phyloP scores from a whole-genome alignment of 495 filamentous ascomycete species.

The Tetracladium setigerum region DNA sequence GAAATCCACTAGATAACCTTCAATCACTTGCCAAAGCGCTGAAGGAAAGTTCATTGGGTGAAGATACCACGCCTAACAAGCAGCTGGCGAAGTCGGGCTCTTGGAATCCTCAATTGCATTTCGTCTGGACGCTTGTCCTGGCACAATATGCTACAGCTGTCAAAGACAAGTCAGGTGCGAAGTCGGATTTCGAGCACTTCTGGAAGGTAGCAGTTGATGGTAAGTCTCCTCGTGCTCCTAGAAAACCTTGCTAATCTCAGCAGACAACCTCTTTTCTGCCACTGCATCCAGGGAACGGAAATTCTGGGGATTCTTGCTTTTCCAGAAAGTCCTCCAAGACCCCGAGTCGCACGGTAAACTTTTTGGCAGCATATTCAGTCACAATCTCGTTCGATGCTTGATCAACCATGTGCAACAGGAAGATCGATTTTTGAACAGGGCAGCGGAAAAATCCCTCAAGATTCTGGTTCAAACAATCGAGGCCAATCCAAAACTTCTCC shows the following conservation, averaged over 20 bases:
- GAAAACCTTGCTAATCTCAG: neutral
- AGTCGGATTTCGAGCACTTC: conserved; percentile 60
- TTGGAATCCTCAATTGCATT: conserved; percentile 76
- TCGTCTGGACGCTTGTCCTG: conserved; percentile 79
- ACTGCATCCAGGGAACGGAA: conserved; percentile 80
- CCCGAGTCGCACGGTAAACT: conserved; percentile 33
- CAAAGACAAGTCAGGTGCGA: conserved; percentile 22
- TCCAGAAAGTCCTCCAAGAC: conserved; percentile 59
- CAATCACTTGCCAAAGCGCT: conserved; percentile 61
- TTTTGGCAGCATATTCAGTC: conserved; percentile 56
- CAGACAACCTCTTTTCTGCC: conserved; percentile 66
- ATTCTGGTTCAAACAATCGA: conserved; percentile 59
- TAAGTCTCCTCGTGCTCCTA: conserved; percentile 43
- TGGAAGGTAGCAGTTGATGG: conserved; percentile 83
- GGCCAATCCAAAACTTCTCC: conserved; percentile 50
- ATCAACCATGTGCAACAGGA: conserved; percentile 81
- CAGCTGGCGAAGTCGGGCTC: conserved; percentile 45
- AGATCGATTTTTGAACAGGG: conserved; percentile 77
- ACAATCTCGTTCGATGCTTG: conserved; percentile 73
- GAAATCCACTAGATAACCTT: conserved; percentile 66
- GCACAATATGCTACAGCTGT: conserved; percentile 35
- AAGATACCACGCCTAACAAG: conserved; percentile 29
- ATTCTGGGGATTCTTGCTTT: conserved; percentile 82
- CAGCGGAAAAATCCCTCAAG: conserved; percentile 65
- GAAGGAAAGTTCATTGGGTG: conserved; percentile 62